A percentile compares a stretch with the other conserved stretches of the same genome.
Evolutionary conservation across 2,329 filamentous ascomycete species (phyloP).

Genomic region (Ophiocordyceps polyrhachis-furcata): DNA sequence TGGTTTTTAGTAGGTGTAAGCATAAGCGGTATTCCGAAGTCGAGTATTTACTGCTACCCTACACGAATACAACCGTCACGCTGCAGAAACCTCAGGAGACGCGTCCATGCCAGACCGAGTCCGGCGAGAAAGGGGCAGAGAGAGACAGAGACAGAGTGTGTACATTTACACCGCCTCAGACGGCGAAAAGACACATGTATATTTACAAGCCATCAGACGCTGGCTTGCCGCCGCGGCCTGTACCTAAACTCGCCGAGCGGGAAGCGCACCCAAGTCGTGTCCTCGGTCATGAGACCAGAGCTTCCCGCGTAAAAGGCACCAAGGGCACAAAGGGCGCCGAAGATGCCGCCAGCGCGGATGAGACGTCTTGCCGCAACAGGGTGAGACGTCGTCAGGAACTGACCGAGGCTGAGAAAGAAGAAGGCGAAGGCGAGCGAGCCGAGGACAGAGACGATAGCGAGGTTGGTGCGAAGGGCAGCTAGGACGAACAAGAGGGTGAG

Average conservation of each 20-base stretch:
- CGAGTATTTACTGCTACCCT: no score
- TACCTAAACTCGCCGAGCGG: slow-evolving; percentile 17
- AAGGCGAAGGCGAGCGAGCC: slow-evolving; percentile 39
- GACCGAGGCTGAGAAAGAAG: slow-evolving; percentile 37
- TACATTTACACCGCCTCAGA: no score
- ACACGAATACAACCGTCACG: no score
- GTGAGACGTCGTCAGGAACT: slow-evolving; percentile 26
- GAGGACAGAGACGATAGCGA: slow-evolving; percentile 38
- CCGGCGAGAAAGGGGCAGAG: no score
- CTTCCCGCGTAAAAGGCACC: slow-evolving; percentile 20
- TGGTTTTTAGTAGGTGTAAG: no score
- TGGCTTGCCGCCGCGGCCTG: neutral
- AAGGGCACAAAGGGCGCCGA: slow-evolving; percentile 17
- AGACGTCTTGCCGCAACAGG: slow-evolving; percentile 18
- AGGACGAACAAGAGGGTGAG: slow-evolving; percentile 36
- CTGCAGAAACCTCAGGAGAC: no score
- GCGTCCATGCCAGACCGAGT: no score
- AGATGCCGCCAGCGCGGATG: slow-evolving; percentile 23
- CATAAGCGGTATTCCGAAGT: no score
- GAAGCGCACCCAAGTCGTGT: slow-evolving; percentile 21
- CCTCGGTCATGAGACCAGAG: slow-evolving; percentile 20
- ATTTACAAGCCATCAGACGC: neutral
- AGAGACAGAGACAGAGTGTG: no score
- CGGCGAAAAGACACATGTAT: no score
- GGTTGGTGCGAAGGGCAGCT: slow-evolving; percentile 36